phyloP scores from a whole-genome alignment of 1,284 basidiomycete genomes.

The Cryptococcus hybrid region DNA sequence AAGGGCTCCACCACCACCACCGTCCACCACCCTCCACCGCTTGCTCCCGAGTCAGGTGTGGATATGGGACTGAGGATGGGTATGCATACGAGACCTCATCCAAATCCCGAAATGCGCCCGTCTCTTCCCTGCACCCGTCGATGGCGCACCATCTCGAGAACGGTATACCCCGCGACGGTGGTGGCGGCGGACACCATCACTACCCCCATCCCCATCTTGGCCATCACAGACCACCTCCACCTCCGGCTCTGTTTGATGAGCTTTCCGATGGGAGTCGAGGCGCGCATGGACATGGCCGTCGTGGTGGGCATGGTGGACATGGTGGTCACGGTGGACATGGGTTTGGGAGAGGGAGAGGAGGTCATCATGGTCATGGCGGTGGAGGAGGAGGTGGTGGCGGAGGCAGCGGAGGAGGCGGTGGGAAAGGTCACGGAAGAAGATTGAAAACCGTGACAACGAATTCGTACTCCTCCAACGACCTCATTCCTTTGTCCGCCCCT shows the following conservation, averaged over 20 bases:
- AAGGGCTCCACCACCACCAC: neutral
- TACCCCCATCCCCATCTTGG: neutral
- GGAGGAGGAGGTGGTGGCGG: neutral
- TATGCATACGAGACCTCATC: neutral
- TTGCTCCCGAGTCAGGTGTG: neutral
- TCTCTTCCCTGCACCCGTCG: too few relatives aligned
- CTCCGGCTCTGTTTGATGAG: neutral
- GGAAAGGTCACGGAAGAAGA: conserved; percentile 10
- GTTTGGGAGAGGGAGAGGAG: neutral
- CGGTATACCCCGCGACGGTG: too few relatives aligned
- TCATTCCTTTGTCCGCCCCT: conserved; percentile 23
- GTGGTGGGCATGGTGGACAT: neutral
- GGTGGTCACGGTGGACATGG: neutral
- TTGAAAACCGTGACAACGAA: conserved; percentile 12
- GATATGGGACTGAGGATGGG: neutral
- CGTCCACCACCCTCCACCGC: neutral
- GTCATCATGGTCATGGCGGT: neutral
- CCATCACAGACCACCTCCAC: neutral
- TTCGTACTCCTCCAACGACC: conserved; percentile 44
- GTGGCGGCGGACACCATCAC: neutral
- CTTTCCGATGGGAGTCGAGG: neutral
- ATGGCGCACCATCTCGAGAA: too few relatives aligned
- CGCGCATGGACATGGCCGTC: neutral
- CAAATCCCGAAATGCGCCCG: neutral
- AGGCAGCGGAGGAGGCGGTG: conserved; percentile 14